phyloP scores from a whole-genome alignment of 768 basidiomycete genomes.

The Hericium rajendrae region DNA sequence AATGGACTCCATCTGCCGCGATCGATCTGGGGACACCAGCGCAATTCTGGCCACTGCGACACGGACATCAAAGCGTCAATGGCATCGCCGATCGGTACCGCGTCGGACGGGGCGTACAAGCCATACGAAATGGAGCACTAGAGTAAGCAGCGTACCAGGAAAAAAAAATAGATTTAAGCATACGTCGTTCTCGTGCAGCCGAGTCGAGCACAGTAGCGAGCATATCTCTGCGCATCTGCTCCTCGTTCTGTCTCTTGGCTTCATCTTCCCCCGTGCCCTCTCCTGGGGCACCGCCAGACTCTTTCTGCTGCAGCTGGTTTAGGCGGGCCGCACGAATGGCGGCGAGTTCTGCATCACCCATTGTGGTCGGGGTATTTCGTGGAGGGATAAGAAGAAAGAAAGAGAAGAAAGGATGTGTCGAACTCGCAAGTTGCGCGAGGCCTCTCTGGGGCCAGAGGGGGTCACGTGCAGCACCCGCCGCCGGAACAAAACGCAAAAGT shows the following conservation, averaged over 20 bases:
- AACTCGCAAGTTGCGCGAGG: no score
- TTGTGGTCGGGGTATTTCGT: neutral
- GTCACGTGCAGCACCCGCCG: neutral
- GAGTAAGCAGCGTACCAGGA: neutral
- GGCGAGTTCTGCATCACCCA: slow-evolving; percentile 31
- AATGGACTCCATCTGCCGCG: slow-evolving; percentile 70
- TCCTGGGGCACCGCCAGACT: slow-evolving; percentile 11
- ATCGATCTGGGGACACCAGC: slow-evolving; percentile 76
- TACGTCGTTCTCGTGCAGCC: slow-evolving; percentile 14
- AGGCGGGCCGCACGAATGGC: slow-evolving; percentile 36
- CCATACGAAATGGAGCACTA: neutral
- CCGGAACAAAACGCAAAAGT: neutral
- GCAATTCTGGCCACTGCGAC: slow-evolving; percentile 73
- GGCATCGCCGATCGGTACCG: neutral
- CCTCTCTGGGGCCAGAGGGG: neutral
- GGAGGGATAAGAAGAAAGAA: neutral
- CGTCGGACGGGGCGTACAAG: neutral
- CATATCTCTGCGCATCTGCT: slow-evolving; percentile 66
- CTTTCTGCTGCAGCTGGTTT: slow-evolving; percentile 27
- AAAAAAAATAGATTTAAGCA: neutral
- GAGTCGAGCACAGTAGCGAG: slow-evolving; percentile 13
- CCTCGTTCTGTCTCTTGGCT: slow-evolving; percentile 38
- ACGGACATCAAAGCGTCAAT: neutral
- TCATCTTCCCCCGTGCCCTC: slow-evolving; percentile 48
- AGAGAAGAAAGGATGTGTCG: neutral